Evolutionary conservation across 2,329 filamentous ascomycete genomes (phyloP), one percentile per base, ranked within the genome.

Genomic region (Diaporthe vaccinii): DNA sequence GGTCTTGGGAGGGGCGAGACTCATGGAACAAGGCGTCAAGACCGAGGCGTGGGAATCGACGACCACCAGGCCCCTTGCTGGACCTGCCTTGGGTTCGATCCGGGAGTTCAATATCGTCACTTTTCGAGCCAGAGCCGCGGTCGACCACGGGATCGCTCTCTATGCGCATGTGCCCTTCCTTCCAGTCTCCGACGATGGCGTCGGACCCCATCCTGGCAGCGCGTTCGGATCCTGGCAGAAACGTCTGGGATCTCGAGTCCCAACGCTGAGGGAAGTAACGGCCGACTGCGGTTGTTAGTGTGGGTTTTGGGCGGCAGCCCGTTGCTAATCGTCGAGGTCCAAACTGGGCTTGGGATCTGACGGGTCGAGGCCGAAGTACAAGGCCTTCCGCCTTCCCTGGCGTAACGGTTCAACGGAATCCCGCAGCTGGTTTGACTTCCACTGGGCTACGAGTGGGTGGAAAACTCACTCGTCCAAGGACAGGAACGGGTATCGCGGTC

Each of bases 11-110:
- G 12, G 46, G 61, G 7, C 72, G 74, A 20, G 62, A 57, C 25
- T 74, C 71, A n/a, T 44, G 62, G 28, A 72, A 36, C 41, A 76
- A 51, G 41, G 65, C 71, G 46, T 74, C 74, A 20, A 73, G 17
- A 9, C 74, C 74, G 6, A 76, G 57, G 36, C 68, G 75, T 20
- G 75, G 73, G 22, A 72, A 76, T 8, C 65, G 74, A 41, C 74
- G 65, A 55, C 59, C 41, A 28, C 65, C n/a, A 14, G 4, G 34
- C 1, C 39, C 68, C 41, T 36, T 59, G 28, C 4, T n/a, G 20
- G 53, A 8, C 36, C 31, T 71, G 17, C 17, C 68, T 25, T 17
- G 39, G 10, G 46, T 55, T 10, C 46, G 62, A n/a, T 74, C 75
- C 22, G 68, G 41, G 59, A 72, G 58, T 36, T 74, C 71, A 22